Percentiles rank a stretch among this genome's conserved stretches.
phyloP scores from a whole-genome alignment of 2,329 filamentous ascomycete genomes.

The Xenoacremonium recifei region DNA sequence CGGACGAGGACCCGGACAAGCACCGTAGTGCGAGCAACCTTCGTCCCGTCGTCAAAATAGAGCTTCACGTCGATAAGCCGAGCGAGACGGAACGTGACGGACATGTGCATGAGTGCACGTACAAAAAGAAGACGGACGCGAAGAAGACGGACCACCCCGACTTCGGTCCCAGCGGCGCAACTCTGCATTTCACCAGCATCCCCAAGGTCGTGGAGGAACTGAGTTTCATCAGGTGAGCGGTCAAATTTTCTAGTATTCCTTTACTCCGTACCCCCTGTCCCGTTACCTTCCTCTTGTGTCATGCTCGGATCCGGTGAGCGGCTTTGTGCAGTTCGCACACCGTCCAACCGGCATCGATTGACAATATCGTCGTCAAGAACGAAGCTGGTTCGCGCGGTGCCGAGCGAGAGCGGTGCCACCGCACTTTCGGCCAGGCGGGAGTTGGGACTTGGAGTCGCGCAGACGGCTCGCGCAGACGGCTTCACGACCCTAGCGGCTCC shows the following conservation, averaged over 20 bases:
- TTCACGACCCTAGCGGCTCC: too few species aligned
- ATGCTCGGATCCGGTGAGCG: neutral
- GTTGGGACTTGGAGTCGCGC: too few species aligned
- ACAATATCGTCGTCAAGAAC: too few species aligned
- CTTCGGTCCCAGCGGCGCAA: constrained; percentile 53
- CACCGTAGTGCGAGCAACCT: constrained; percentile 39
- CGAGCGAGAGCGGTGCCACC: too few species aligned
- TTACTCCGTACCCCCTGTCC: neutral
- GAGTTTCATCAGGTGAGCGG: constrained; percentile 68
- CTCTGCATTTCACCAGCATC: constrained; percentile 58
- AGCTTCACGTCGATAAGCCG: constrained; percentile 73
- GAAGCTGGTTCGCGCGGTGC: too few species aligned
- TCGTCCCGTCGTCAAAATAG: constrained; percentile 73
- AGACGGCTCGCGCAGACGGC: too few species aligned
- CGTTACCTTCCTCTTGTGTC: neutral
- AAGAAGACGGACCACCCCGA: constrained; percentile 61
- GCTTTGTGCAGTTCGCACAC: neutral
- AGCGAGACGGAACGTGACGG: constrained; percentile 32
- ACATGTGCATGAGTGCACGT: constrained; percentile 48
- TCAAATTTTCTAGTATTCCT: constrained; percentile 2
- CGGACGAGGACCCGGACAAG: constrained; percentile 28
- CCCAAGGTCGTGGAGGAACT: constrained; percentile 64
- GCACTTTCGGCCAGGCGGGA: too few species aligned
- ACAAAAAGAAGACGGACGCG: constrained; percentile 58
- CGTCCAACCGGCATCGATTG: too few species aligned